A percentile compares a stretch with the other conserved stretches of the same genome.
Evolutionary conservation across 179 eudicot genomes (phyloP).

Genomic region (Silene noctiflora): DNA sequence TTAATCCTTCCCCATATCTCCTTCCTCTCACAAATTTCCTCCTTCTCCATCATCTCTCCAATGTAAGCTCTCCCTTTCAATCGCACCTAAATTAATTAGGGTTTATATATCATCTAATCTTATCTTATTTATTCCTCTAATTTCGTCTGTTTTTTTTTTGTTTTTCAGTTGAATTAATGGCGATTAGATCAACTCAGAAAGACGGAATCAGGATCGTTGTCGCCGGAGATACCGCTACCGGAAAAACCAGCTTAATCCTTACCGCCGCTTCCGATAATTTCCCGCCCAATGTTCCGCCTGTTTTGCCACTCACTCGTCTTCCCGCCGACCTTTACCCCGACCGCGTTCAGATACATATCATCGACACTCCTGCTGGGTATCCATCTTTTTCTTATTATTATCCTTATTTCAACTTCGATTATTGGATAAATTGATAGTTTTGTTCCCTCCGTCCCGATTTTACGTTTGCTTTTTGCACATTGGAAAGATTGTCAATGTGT

Average conservation of each 20-base stretch:
- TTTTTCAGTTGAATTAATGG: conserved; percentile 21
- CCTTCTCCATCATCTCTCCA: background rate
- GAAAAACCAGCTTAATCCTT: conserved; percentile 81
- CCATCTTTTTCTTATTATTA: background rate
- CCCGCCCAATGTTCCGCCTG: conserved; percentile 64
- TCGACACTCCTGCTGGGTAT: conserved; percentile 89
- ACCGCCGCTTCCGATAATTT: conserved; percentile 78
- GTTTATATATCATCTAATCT: background rate
- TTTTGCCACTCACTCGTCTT: conserved; percentile 80
- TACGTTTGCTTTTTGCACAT: too few species aligned
- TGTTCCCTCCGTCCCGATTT: too few species aligned
- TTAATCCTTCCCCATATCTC: too few species aligned
- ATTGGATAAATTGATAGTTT: background rate
- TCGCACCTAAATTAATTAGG: background rate
- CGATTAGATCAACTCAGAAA: conserved; percentile 24
- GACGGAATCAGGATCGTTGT: conserved; percentile 69
- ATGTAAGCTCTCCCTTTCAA: background rate
- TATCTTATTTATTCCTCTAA: background rate
- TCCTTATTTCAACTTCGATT: background rate
- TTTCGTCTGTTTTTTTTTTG: background rate
- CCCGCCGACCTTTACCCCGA: conserved; percentile 85
- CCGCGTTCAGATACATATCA: conserved; percentile 70
- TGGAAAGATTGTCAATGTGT: too few species aligned
- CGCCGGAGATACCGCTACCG: conserved; percentile 34
- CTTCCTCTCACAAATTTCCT: background rate